Base-by-base conservation (phyloP, 2,329 filamentous ascomycete species). In the Verticillium zaregamsianum region DNA sequence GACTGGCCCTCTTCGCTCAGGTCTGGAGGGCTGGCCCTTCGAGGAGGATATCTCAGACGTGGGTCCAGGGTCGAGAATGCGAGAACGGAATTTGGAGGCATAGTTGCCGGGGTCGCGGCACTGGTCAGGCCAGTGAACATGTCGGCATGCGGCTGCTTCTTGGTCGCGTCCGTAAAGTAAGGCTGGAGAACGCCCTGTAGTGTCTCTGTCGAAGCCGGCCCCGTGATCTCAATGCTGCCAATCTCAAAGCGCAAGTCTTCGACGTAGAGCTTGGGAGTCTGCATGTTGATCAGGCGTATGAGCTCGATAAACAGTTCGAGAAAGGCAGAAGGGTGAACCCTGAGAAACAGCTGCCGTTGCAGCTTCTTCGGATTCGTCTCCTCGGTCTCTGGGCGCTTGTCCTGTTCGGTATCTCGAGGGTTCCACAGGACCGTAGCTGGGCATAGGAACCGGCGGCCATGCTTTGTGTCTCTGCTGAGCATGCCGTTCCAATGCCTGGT, bases 271-370 rank as follows among this genome's bases (percentile, higher is more conserved):
- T 79, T 77, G 1, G 88, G 88, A 45, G 81, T 87, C 66, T 86
- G 84, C 64, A 84, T 81, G 68, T 85, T 89, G 20, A 80, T 79
- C 2, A 87, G 73, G 2, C 79, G 78, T 17, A 87, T 68, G 2
- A 92, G 73, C 63, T 89, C 82, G 25, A 86, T 79, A 79, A 91
- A 93, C 0, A 89, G 73, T 67, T 90, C 84, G 2, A 87, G 75
- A 68, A 92, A 94, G 7, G 90, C 89, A 23, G 93, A 89, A 2
- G 95, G 95, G 72, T 98, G 94, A 1, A 94, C 78, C 60, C 93
- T 83, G 59, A 97, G 74, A 61, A 94, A 86, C 1, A 91, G 71
- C 17, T 82, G 79, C 73, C 76, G 68, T 45, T 73, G 71, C 0
- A 28, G 32, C 64, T 70, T 73, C 45, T 62, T 69, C 11, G 71